Base-by-base conservation (phyloP, 345 rosid species). In the Hibiscus tridactylites region DNA sequence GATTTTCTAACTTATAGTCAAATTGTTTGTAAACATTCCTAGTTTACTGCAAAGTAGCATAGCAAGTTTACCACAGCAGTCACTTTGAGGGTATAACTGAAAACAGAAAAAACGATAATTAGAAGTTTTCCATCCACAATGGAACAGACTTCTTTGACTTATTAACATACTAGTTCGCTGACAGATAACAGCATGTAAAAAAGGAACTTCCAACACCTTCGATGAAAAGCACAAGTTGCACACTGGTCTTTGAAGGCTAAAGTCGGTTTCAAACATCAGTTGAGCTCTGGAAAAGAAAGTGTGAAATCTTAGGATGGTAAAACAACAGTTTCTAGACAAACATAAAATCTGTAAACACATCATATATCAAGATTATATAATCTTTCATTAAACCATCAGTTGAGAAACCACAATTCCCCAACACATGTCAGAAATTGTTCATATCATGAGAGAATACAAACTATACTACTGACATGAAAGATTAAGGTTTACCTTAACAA, bases 211-310 rank as follows among this genome's bases (percentile, higher is more conserved):
- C 68, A 72, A 42, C 74, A 29, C 62, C 70, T 60, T 59, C 60
- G 64, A 71, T 4, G 72, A 73, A 59, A 47, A 65, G 68, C 63
- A 61, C 65, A 68, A 68, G 65, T 12, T 67, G 61, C 76, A 52
- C 69, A 53, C 42, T 17, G 68, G 57, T 42, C 73, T 61, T 72
- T 65, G 66, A 60, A 50, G 5, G 76, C 66, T 58, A 64, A 61
- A 9, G 68, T 37, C 49, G 52, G 26, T 76, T 56, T 71, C 66
- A 61, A 58, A 46, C 79, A 71, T 76, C 75, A 64, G 64, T 39
- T 60, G 63, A 57, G 62, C 54, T 24, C 79, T 76, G 73, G 63
- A 72, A 66, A 72, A 66, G 64, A 72, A 71, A 71, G 69, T 39
- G 63, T 15, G 56, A 71, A 65, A 33, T 58, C 70, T 71, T 15